These are phyloP conservation scores for Melanogaster broomeanus DNA, from an alignment of 768 basidiomycete species.

Conservation along the genomic window DNA sequence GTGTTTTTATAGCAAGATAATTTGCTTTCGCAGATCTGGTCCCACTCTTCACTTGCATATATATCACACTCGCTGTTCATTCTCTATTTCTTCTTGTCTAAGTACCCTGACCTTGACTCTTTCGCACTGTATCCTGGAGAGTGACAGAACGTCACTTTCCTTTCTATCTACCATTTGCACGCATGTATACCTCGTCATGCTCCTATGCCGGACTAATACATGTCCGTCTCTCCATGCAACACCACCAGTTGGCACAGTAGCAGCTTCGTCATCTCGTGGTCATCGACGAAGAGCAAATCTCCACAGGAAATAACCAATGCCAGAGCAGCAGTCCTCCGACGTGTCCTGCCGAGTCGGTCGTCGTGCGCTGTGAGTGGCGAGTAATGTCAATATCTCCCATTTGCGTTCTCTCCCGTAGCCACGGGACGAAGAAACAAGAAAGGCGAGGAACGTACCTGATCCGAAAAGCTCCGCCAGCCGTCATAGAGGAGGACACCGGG, in stretches of 20 bases:
- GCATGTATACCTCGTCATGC: slow-evolving; percentile 9
- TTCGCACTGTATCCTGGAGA: not conserved
- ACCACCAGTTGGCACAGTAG: not conserved
- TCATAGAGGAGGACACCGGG: slow-evolving; percentile 51
- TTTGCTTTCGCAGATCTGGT: slow-evolving; percentile 3
- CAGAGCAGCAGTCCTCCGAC: slow-evolving; percentile 66
- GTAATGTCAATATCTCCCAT: not conserved
- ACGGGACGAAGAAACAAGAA: not conserved
- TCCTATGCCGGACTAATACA: not conserved
- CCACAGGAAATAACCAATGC: slow-evolving; percentile 52
- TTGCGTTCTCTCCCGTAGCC: not conserved
- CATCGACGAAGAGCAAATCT: slow-evolving; percentile 30
- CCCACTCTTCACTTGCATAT: slow-evolving; percentile 1
- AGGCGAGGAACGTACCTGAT: slow-evolving; percentile 29
- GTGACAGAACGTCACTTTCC: slow-evolving; percentile 10
- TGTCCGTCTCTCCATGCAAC: not conserved
- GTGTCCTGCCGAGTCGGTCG: slow-evolving; percentile 65
- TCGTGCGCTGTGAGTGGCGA: slow-evolving; percentile 42
- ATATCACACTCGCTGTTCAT: slow-evolving; percentile 8
- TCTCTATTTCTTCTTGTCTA: slow-evolving; percentile 10
- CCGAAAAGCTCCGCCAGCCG: slow-evolving; percentile 34
- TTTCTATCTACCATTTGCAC: slow-evolving; percentile 5
- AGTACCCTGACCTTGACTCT: slow-evolving; percentile 10
- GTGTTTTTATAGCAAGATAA: not conserved
- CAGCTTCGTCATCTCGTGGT: not conserved